Conservation (phyloP, 129 eudicot genomes). For the Silybum marianum region DNA sequence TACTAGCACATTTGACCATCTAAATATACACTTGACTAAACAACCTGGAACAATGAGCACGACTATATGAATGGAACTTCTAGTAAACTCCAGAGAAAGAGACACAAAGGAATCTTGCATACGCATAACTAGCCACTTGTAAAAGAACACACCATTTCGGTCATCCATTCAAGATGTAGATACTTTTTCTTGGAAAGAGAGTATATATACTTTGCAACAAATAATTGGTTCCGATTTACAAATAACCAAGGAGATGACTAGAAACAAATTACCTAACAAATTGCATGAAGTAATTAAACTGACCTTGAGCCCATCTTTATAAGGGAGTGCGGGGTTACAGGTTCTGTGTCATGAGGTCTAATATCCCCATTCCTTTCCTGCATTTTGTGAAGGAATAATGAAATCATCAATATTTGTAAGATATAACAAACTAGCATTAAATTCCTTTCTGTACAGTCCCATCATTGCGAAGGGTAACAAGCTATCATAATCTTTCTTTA, state of each 20-base stretch:
- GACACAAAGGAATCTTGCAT: constrained; percentile 8
- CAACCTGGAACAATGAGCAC: constrained; percentile 5
- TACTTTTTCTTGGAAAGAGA: constrained; percentile 20
- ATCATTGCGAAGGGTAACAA: background rate
- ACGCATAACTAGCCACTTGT: background rate
- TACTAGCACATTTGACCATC: background rate
- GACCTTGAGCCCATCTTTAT: constrained; percentile 76
- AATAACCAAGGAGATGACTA: background rate
- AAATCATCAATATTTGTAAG: constrained; percentile 15
- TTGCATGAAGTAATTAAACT: constrained; percentile 16
- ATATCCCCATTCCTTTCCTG: constrained; percentile 91
- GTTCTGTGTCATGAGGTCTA: constrained; percentile 70
- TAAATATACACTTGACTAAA: constrained; percentile 11
- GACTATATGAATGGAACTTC: constrained; percentile 7
- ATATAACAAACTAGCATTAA: constrained; percentile 4
- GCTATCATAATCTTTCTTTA: background rate
- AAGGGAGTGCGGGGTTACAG: constrained; percentile 73
- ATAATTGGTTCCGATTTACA: background rate
- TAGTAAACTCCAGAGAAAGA: background rate
- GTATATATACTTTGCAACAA: background rate
- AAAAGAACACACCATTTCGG: background rate
- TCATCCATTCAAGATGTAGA: background rate
- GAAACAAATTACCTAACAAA: constrained; percentile 7
- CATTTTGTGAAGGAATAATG: constrained; percentile 26
- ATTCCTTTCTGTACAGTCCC: background rate